Evolutionary conservation across 495 filamentous ascomycete genomes (phyloP), one percentile per base, ranked within the genome.

Genomic region (Penicillium salamii): DNA sequence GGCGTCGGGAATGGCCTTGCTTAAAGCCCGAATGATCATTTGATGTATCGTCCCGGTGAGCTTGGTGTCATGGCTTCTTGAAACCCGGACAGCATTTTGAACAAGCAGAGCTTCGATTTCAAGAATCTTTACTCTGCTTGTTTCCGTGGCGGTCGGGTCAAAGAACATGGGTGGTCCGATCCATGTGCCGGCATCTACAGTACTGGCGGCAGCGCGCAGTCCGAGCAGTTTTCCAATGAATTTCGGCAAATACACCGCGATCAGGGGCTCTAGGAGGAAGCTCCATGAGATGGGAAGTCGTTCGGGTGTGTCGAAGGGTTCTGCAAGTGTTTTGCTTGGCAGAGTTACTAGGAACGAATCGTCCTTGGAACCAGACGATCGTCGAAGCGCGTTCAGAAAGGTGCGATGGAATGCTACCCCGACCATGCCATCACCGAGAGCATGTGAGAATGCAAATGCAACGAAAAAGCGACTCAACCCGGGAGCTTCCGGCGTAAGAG

Each of bases 281-380:
- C 11, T 48, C 60, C 53, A 63, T 12, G 60, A 63, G 19, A 63
- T 63, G 3, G 60, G 50, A 17, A 63, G 60, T n/a, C 53, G 37
- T n/a, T 50, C 39, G 7, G 53, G 50, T 31, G 53, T 63, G 47
- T 63, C 56, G 15, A 63, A 63, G 24, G 59, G 53, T 14, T 14
- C 32, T 14, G 53, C 35, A 18, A 63, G 39, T 4, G 42, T 28
- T 46, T 13, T 37, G 14, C 5, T 35, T n/a, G 53, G 38, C 0
- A 49, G 47, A 7, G 18, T 45, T 8, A 59, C 17, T 7, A 50
- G 7, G 11, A 41, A 47, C 37, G 59, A 51, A 0, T 19, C 5
- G 13, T 49, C 32, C 14, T 48, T 28, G 7, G 15, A 0, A 18
- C 4, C 18, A 9, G 37, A 31, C 13, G 15, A 31, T 32, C 42